phyloP scores from a whole-genome alignment of 208 protist genomes.

The Crithidia bombi region DNA sequence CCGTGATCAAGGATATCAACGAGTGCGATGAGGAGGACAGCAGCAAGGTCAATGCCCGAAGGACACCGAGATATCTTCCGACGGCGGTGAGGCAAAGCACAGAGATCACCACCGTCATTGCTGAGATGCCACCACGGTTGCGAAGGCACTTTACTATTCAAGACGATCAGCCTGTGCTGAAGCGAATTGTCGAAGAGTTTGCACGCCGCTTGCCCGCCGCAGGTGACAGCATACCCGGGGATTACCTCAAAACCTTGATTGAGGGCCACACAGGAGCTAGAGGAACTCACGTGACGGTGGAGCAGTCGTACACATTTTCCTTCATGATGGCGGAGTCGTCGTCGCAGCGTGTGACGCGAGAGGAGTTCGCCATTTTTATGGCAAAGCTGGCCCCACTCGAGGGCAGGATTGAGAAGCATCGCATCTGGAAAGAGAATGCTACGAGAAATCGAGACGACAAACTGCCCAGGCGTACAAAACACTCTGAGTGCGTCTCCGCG shows the following conservation, averaged over 20 bases:
- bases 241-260: slow-evolving; percentile 28
- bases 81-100: not conserved
- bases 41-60: not conserved
- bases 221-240: slow-evolving; percentile 14
- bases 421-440: not conserved
- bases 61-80: not conserved
- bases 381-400: slow-evolving; percentile 2
- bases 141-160: slow-evolving; percentile 10
- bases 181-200: slow-evolving; percentile 20
- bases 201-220: slow-evolving; percentile 22
- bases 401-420: not conserved
- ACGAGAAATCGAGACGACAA: not conserved
- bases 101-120: slow-evolving; percentile 3
- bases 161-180: slow-evolving; percentile 3
- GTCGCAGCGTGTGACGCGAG: slow-evolving; percentile 7
- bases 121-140: slow-evolving; percentile 14
- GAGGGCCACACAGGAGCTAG: not conserved
- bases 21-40: not conserved
- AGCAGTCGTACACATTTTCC: not conserved
- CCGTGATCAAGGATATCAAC: not conserved
- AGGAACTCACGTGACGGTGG: not conserved
- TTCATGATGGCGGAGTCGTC: not conserved
- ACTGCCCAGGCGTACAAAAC: not conserved
- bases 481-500: not conserved
- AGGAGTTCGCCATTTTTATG: slow-evolving; percentile 28